phyloP scores from a whole-genome alignment of 495 filamentous ascomycete species.

The Lepraria neglecta region DNA sequence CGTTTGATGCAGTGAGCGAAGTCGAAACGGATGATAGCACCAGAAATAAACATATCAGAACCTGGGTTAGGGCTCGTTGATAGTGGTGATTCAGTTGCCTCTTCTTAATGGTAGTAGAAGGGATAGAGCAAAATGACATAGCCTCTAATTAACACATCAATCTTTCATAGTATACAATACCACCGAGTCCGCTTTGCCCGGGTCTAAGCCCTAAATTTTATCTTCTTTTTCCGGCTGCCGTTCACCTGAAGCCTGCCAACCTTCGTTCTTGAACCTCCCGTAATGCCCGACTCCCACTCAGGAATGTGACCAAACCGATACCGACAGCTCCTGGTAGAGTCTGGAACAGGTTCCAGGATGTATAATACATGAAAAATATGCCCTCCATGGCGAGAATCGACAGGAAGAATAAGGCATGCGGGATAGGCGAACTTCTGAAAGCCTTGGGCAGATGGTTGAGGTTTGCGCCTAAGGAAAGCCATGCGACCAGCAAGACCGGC shows the following conservation, averaged over 20 bases:
- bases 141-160: background rate
- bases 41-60: too few species aligned
- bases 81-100: too few species aligned
- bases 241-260: slow-evolving; percentile 62
- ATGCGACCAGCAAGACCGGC: slow-evolving; percentile 64
- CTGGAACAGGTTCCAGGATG: slow-evolving; percentile 88
- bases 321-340: slow-evolving; percentile 64
- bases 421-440: slow-evolving; percentile 62
- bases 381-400: slow-evolving; percentile 82
- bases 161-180: background rate
- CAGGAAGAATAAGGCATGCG: slow-evolving; percentile 74
- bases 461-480: slow-evolving; percentile 79
- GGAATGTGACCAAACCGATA: slow-evolving; percentile 63
- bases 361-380: slow-evolving; percentile 94
- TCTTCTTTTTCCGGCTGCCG: background rate
- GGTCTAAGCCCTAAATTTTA: background rate
- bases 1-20: slow-evolving; percentile 6
- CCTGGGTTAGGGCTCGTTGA: too few species aligned
- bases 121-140: too few species aligned
- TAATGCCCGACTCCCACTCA: slow-evolving; percentile 87
- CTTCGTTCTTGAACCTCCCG: slow-evolving; percentile 86
- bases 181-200: background rate
- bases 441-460: slow-evolving; percentile 70
- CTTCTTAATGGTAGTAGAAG: too few species aligned
- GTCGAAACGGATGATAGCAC: too few species aligned